These are phyloP conservation scores for Santalum album DNA, from an alignment of 164 flowering plant genomes.

Conservation along the genomic window DNA sequence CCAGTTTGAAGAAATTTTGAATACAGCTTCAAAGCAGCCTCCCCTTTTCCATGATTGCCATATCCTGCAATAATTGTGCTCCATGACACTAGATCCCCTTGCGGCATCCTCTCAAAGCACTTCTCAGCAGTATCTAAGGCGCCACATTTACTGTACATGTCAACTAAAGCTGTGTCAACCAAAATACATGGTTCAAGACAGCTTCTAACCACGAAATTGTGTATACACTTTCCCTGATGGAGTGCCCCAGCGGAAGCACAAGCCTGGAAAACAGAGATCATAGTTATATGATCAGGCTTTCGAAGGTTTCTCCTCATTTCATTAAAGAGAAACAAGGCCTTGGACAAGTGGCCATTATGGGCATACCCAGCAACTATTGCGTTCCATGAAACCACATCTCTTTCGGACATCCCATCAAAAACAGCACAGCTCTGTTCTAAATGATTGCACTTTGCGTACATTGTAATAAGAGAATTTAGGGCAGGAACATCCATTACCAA, in stretches of 20 bases:
- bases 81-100: slow-evolving; percentile 63
- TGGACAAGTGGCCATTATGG: slow-evolving; percentile 39
- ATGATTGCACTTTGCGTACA: slow-evolving; percentile 69
- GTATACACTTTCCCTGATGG: slow-evolving; percentile 66
- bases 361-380: slow-evolving; percentile 57
- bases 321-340: slow-evolving; percentile 44
- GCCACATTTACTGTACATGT: slow-evolving; percentile 87
- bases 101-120: slow-evolving; percentile 47
- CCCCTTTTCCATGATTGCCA: slow-evolving; percentile 73
- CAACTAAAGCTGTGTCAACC: slow-evolving; percentile 63
- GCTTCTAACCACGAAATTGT: slow-evolving; percentile 42
- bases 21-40: slow-evolving; percentile 48
- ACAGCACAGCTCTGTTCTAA: slow-evolving; percentile 39
- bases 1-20: slow-evolving; percentile 38
- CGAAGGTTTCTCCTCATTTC: slow-evolving; percentile 41
- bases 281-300: slow-evolving; percentile 55
- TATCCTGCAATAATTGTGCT: slow-evolving; percentile 63
- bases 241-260: slow-evolving; percentile 76
- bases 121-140: slow-evolving; percentile 41
- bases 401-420: slow-evolving; percentile 44
- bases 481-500: slow-evolving; percentile 38
- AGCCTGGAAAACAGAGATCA: slow-evolving; percentile 68
- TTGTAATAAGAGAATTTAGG: slow-evolving; percentile 62
- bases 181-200: slow-evolving; percentile 38
- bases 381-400: slow-evolving; percentile 81